Conservation (phyloP, 805 yeast genomes). For the Ogataea philodendri region DNA sequence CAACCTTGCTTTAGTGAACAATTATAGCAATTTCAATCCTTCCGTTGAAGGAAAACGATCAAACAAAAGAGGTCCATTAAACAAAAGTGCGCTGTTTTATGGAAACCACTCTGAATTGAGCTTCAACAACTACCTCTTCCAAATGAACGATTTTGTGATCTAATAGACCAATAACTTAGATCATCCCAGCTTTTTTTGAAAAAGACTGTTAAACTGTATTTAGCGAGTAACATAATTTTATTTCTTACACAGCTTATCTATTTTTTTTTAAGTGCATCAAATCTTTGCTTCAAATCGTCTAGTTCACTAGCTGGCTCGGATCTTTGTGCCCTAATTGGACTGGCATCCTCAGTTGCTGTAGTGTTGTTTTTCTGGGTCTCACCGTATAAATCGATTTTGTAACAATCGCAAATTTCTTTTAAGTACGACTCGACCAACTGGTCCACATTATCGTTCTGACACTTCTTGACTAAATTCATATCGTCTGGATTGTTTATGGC, state of each 20-base stretch:
- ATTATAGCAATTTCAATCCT: conserved; percentile 12
- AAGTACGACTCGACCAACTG: conserved; percentile 27
- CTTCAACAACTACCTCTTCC: conserved; percentile 22
- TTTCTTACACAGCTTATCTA: too few relatives aligned
- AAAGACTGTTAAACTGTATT: too few relatives aligned
- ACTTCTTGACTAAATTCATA: conserved; percentile 23
- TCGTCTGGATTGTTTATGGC: conserved; percentile 17
- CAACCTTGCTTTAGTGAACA: conserved; percentile 30
- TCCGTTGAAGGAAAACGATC: neutral
- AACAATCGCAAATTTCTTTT: conserved; percentile 31
- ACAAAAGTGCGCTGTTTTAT: conserved; percentile 31
- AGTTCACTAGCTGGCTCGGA: conserved; percentile 18
- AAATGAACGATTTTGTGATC: conserved; percentile 26
- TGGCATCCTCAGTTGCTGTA: conserved; percentile 5
- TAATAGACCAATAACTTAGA: conserved; percentile 7
- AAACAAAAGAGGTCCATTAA: conserved; percentile 28
- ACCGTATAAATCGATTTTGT: conserved; percentile 28
- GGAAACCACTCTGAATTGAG: conserved; percentile 35
- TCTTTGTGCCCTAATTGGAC: conserved; percentile 5
- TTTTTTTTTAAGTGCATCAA: conserved; percentile 45
- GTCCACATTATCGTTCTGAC: conserved; percentile 30
- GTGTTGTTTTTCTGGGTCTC: conserved; percentile 15
- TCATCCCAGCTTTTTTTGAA: conserved; percentile 1
- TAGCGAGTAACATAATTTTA: conserved; percentile 8
- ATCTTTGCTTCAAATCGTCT: conserved; percentile 33